These are phyloP conservation scores for Cutaneotrichosporon mucoides DNA, from an alignment of 1,284 basidiomycete species.

Conservation along the genomic window DNA sequence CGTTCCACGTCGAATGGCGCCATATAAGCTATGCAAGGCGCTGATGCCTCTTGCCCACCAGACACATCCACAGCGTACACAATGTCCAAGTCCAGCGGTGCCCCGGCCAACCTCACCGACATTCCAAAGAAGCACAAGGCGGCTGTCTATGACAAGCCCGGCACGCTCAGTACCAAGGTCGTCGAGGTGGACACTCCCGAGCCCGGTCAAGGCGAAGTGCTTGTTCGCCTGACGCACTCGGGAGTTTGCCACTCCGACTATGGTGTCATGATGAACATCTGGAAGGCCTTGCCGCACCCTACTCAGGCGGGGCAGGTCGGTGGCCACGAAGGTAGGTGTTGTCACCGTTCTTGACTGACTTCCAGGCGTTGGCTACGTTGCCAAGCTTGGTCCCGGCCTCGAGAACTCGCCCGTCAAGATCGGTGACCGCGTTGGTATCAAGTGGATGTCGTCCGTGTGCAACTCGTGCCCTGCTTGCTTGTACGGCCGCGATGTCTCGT, in stretches of 20 bases:
- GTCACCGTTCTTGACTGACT: background rate
- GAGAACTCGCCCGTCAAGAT: conserved; percentile 17
- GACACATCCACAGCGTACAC: too few relatives aligned
- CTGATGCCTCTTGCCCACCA: too few relatives aligned
- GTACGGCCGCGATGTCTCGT: conserved; percentile 8
- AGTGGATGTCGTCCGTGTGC: conserved; percentile 14
- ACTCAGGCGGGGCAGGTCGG: conserved; percentile 13
- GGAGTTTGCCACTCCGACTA: conserved; percentile 19
- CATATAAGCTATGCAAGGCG: too few relatives aligned
- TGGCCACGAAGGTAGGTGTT: conserved; percentile 15
- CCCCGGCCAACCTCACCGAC: background rate
- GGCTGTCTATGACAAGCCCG: conserved; percentile 17
- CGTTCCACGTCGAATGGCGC: too few relatives aligned
- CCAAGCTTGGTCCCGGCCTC: conserved; percentile 12
- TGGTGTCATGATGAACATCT: conserved; percentile 13
- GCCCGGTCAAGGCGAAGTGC: conserved; percentile 14
- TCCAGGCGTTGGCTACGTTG: conserved; percentile 14
- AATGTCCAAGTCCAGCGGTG: too few relatives aligned
- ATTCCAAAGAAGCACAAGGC: conserved; percentile 19
- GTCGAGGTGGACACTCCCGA: conserved; percentile 16
- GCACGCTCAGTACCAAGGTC: conserved; percentile 14
- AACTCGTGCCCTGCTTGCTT: conserved; percentile 10
- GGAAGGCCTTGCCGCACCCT: conserved; percentile 12
- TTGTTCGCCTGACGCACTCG: conserved; percentile 16
- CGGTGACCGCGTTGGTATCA: conserved; percentile 18